Base-by-base conservation (phyloP, 1,284 basidiomycete genomes). In the Melampsora americana region DNA sequence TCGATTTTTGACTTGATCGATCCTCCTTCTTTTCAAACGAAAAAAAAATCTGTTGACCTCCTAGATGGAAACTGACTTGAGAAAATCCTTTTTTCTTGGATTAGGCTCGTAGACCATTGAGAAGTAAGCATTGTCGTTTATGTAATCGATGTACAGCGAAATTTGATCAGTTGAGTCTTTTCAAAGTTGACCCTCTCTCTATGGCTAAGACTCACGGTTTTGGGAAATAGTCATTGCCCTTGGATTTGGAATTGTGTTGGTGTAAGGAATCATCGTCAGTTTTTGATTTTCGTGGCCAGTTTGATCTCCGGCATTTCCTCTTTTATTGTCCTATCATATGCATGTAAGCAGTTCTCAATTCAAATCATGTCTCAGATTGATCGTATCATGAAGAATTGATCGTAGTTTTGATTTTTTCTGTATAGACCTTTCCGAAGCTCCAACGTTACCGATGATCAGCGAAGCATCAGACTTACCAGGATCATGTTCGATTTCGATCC, bases 171-270 rank as follows among this genome's bases (percentile, higher is more conserved):
- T 95, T 83, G 91, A 85, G 14, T 74, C n/a, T 42, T 60, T 16
- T 28, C 44, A 32, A n/a, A n/a, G 56, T 66, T 39, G 9, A 30
- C n/a, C 39, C 61, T 50, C 35, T 39, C 48, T 42, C 5, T 35
- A 32, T 14, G 46, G 70, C 62, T 73, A 79, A 60, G 78, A 67
- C 77, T 35, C 12, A 48, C 30, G 0, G 16, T 59, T 66, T 42
- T 18, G 6, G 23, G 11, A 16, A 56, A 18, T 77, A 94, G 92
- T 80, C 95, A 98, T 81, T 98, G 95, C 81, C 96, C 96, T 9
- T 99, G 95, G 95, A 90, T 98, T n/a, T 96, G 93, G 91, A 98
- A 98, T 84, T 98, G 95, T 83, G 89, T 99, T 73, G 96, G 96
- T n/a, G 87, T 89, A 67, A 90, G 92, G 79, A 99, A 99, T 81